Base-by-base conservation (phyloP, 2,329 filamentous ascomycete genomes). In the Pseudogymnoascus sp. region DNA sequence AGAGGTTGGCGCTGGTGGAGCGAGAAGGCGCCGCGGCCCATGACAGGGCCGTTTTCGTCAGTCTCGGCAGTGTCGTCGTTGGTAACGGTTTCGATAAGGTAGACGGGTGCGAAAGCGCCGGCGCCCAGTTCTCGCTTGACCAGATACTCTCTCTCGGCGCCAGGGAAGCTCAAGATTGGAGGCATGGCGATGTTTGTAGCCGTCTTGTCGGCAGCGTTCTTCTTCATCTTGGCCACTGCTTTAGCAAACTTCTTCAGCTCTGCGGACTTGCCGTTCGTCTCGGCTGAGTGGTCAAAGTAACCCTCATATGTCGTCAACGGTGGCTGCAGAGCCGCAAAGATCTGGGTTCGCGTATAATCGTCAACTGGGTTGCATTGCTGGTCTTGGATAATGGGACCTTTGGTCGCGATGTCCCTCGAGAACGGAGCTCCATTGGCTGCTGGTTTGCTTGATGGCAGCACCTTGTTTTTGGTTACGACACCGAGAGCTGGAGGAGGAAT, bases 101-200 rank as follows among this genome's bases (percentile, higher is more conserved):
- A 99, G 2, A 99, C 94, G 0, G 94, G 93, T 0, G 93, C 94
- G 74, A 95, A 99, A 0, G 94, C 94, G 7, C 94, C 94, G 29
- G 92, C 90, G 1, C 94, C 94, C 10, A 99, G 84, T 72, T 97
- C 92, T 58, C 87, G 85, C 70, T 88, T 90, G 62, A 97, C 75
- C 1, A 84, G 87, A 73, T 97, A 99, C 41, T 81, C 82, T 39
- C 85, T 79, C 21, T 81, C 76, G 1, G 83, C 80, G 39, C 84
- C 84, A 0, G 84, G 79, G 63, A 97, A 89, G 41, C 84, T 78
- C 21, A 97, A 79, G 3, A 82, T 78, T 0, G 90, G 85, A 0
- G 85, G 81, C 44, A 83, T 77, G 0, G 81, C 75, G 1, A 85
- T 73, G 26, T 84, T 83, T 8, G 80, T 81, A 1, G 80, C 78